Evolutionary conservation across 768 basidiomycete species (phyloP).

Genomic region (Suillus plorans): DNA sequence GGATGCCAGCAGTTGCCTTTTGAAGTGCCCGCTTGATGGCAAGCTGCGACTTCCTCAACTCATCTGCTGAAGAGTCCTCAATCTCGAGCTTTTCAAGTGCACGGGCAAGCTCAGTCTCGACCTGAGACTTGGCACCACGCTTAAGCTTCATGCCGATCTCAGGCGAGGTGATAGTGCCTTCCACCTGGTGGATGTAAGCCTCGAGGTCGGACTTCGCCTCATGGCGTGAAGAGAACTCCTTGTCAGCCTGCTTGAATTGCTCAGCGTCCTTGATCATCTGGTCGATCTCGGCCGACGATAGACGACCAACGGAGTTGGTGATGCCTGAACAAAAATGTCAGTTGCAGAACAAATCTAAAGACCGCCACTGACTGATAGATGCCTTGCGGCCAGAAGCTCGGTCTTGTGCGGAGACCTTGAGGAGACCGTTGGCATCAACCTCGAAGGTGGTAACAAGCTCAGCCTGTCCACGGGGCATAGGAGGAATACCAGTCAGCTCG

Average conservation of each 20-base stretch:
- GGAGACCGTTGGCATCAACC: conserved; percentile 98
- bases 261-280: conserved; percentile 99
- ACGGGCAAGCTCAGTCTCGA: conserved; percentile 96
- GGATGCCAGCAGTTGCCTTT: conserved; percentile 92
- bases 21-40: conserved; percentile 95
- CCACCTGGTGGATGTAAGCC: conserved; percentile 96
- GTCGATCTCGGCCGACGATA: conserved; percentile 96
- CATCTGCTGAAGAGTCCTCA: conserved; percentile 90
- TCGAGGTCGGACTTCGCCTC: conserved; percentile 99
- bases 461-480: conserved; percentile 99
- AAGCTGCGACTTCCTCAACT: conserved; percentile 94
- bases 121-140: conserved; percentile 91
- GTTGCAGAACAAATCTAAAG: conserved; percentile 6
- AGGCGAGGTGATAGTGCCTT: conserved; percentile 92
- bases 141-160: conserved; percentile 99
- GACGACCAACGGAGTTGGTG: conserved; percentile 98
- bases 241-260: conserved; percentile 94
- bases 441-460: conserved; percentile 99
- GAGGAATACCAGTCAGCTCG: conserved; percentile 97
- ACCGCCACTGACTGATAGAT: conserved; percentile 74
- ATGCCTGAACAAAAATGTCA: conserved; percentile 55
- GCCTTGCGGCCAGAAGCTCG: conserved; percentile 99
- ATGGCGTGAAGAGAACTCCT: conserved; percentile 97
- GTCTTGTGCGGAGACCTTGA: conserved; percentile 98
- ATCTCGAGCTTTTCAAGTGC: conserved; percentile 99